Conservation (phyloP, 768 basidiomycete species). For the Psilocybe sp. region DNA sequence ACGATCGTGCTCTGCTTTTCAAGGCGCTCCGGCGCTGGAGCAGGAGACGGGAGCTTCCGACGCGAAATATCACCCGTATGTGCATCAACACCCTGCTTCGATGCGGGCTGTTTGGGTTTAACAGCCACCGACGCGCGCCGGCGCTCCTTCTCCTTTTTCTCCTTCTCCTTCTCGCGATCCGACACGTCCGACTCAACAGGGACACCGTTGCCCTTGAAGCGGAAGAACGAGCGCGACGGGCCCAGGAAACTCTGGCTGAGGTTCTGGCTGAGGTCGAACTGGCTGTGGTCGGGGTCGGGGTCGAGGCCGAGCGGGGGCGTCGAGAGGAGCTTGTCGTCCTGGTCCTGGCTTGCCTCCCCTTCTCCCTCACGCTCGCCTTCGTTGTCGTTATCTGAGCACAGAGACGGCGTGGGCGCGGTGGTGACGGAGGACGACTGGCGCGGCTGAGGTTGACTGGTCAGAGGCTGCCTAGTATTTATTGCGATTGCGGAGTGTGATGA, state of each 20-base stretch:
- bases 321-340: constrained; percentile 50
- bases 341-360: constrained; percentile 47
- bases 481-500: neutral
- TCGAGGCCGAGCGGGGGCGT: constrained; percentile 39
- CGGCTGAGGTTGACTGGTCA: constrained; percentile 11
- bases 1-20: too few relatives aligned
- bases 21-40: too few relatives aligned
- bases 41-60: too few relatives aligned
- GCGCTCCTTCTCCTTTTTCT: too few relatives aligned
- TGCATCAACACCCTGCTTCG: too few relatives aligned
- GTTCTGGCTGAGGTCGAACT: too few relatives aligned
- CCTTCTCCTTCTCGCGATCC: constrained; percentile 1
- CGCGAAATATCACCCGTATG: too few relatives aligned
- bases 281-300: too few relatives aligned
- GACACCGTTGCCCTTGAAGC: constrained; percentile 25
- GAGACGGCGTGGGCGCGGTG: constrained; percentile 59
- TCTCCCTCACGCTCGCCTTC: constrained; percentile 48
- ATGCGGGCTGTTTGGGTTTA: too few relatives aligned
- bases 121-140: neutral
- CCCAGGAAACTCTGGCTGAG: neutral
- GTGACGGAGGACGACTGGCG: constrained; percentile 25
- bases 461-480: neutral
- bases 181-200: constrained; percentile 17
- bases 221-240: constrained; percentile 21
- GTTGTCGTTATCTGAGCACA: constrained; percentile 67